Evolutionary conservation across 331 rosid genomes (phyloP), one percentile per base, ranked within the genome.

Genomic region (Spiraea crenata): DNA sequence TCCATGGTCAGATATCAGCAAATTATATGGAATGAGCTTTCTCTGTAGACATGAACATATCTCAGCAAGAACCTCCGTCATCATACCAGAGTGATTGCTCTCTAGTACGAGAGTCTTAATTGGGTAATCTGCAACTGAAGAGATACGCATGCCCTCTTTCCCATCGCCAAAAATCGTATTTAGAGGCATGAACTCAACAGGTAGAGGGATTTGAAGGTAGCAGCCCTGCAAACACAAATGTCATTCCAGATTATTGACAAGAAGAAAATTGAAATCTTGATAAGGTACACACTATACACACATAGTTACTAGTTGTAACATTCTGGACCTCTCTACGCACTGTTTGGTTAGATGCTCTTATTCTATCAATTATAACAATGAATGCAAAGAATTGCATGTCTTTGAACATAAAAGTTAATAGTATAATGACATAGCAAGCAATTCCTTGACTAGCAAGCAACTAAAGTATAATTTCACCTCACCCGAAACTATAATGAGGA

Each of bases 1-100:
- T 40, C 85, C 85, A 77, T 73, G 46, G 38, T 74, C 76, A 34
- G 82, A 70, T 50, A 82, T 65, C 74, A 77, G 80, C 37, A 82
- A 39, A 77, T 74, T 77, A 70, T 70, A 57, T 20, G 57, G 47
- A 46, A 77, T 65, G 73, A 64, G 57, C 74, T 57, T 77, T 49
- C 55, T 69, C 15, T 61, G 67, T 60, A 82, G 70, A 59, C 48
- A 39, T 46, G 25, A 77, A 67, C 80, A 82, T 55, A 70, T 70
- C 80, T 82, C 59, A 40, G 76, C 76, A 69, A 82, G 59, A 65
- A 82, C 57, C 65, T 74, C 75, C 59, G 40, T 40, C 75, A 66
- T 74, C 12, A 19, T 61, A 63, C 78, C 56, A 5, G 75, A 42
- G 40, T 71, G 71, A 64, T 13, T 70, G 67, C 80, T 78, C 75